Evolutionary conservation across 2,329 filamentous ascomycete genomes (phyloP).

Genomic region (Cladosporium cucumerinum): DNA sequence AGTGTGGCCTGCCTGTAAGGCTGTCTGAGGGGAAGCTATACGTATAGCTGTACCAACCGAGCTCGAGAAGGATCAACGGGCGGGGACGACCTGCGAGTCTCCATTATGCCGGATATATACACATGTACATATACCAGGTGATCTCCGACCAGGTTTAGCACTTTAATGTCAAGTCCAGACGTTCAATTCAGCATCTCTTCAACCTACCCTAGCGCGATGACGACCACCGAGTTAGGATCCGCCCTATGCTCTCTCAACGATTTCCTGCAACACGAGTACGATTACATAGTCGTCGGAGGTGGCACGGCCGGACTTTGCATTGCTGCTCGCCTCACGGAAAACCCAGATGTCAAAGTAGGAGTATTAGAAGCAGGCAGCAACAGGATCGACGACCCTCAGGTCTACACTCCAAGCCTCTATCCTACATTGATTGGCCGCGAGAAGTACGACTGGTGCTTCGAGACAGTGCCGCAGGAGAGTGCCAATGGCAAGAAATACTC

Average conservation of each 20-base stretch:
- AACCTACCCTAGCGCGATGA: neutral
- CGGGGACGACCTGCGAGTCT: neutral
- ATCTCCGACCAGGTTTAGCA: neutral
- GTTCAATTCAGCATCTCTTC: neutral
- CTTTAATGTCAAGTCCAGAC: neutral
- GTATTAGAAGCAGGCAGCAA: slow-evolving; percentile 35
- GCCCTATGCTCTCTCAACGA: slow-evolving; percentile 30
- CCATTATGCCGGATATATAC: slow-evolving; percentile 1
- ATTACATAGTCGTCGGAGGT: slow-evolving; percentile 34
- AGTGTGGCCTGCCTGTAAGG: neutral
- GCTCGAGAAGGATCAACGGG: slow-evolving; percentile 2
- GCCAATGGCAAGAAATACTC: slow-evolving; percentile 29
- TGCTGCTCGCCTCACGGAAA: slow-evolving; percentile 31
- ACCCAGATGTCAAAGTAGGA: slow-evolving; percentile 30
- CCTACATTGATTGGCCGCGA: slow-evolving; percentile 33
- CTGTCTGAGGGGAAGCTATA: slow-evolving; percentile 9
- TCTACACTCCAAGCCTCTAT: slow-evolving; percentile 34
- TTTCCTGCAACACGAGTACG: slow-evolving; percentile 27
- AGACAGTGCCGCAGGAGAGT: slow-evolving; percentile 26
- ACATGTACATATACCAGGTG: neutral
- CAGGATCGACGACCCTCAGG: slow-evolving; percentile 29
- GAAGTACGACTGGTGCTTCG: slow-evolving; percentile 36
- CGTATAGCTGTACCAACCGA: neutral
- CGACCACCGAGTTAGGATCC: slow-evolving; percentile 15
- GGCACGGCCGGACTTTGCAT: slow-evolving; percentile 33